These are phyloP conservation scores for Yarrowia sp. DNA, from an alignment of 805 yeast species.

Conservation along the genomic window DNA sequence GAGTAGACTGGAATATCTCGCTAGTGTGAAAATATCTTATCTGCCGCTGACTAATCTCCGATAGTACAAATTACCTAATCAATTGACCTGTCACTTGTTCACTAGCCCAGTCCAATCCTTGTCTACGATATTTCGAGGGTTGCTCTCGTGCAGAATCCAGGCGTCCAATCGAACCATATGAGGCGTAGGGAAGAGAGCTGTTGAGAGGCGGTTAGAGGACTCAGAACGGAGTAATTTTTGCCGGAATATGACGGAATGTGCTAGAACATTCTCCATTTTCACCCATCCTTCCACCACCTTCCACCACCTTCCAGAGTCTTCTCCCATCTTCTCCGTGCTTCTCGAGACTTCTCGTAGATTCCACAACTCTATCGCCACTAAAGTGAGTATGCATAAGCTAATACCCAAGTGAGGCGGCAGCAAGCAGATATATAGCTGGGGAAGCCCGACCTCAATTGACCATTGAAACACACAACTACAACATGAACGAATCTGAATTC, in stretches of 20 bases:
- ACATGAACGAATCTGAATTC: conserved; percentile 49
- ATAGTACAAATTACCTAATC: neutral
- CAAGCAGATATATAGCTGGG: neutral
- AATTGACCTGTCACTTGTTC: neutral
- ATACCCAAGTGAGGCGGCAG: neutral
- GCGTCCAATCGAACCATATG: conserved; percentile 15
- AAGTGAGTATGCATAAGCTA: neutral
- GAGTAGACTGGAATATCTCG: too few species aligned
- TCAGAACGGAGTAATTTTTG: neutral
- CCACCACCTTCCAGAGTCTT: neutral
- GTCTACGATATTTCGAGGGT: too few species aligned
- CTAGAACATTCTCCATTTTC: neutral
- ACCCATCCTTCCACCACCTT: neutral
- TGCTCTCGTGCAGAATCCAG: conserved; percentile 8
- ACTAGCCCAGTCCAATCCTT: too few species aligned
- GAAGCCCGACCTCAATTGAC: too few species aligned
- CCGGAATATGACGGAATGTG: neutral
- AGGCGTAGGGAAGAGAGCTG: neutral
- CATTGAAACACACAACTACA: neutral
- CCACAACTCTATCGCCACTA: neutral
- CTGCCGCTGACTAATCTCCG: too few species aligned
- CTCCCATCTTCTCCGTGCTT: neutral
- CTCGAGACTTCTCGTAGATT: conserved; percentile 4
- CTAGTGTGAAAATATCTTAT: too few species aligned
- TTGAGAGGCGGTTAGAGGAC: neutral